Evolutionary conservation across 2,329 filamentous ascomycete species (phyloP).

Genomic region (Fusarium anguioides): DNA sequence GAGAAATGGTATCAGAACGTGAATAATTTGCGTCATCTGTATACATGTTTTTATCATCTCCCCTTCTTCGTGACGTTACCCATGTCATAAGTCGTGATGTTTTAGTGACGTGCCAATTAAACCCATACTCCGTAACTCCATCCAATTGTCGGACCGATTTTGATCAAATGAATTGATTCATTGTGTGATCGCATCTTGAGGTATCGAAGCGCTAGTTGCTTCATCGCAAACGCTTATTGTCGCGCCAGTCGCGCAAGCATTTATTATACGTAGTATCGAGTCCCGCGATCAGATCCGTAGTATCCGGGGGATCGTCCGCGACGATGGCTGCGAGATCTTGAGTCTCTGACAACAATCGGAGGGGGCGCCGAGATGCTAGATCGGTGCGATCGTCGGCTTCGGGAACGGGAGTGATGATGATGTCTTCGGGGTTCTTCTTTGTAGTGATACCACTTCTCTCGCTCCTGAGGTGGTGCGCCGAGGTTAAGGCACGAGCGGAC

Average conservation of each 20-base stretch:
- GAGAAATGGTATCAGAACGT: not conserved
- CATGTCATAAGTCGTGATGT: constrained; percentile 25
- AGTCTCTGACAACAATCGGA: constrained; percentile 36
- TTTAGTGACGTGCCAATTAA: not conserved
- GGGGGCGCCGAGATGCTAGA: constrained; percentile 44
- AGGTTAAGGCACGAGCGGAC: constrained; percentile 58
- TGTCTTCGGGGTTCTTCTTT: constrained; percentile 40
- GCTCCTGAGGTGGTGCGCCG: constrained; percentile 50
- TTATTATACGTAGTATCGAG: constrained; percentile 34
- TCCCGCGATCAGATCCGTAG: constrained; percentile 29
- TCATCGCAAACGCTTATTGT: not conserved
- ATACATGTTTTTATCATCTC: not conserved
- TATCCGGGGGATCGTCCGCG: constrained; percentile 30
- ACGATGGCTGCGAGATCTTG: constrained; percentile 35
- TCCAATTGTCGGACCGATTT: not conserved
- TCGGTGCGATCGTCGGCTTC: constrained; percentile 35
- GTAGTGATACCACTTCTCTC: constrained; percentile 50
- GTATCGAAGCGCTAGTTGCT: not conserved
- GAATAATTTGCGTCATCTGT: not conserved
- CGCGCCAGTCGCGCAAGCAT: not conserved
- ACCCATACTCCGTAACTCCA: not conserved
- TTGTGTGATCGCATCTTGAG: no score
- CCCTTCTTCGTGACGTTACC: not conserved
- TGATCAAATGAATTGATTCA: not conserved
- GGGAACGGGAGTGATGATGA: constrained; percentile 40